Evolutionary conservation across 208 protist species (phyloP).

Genomic region (Trypanosoma caninum): DNA sequence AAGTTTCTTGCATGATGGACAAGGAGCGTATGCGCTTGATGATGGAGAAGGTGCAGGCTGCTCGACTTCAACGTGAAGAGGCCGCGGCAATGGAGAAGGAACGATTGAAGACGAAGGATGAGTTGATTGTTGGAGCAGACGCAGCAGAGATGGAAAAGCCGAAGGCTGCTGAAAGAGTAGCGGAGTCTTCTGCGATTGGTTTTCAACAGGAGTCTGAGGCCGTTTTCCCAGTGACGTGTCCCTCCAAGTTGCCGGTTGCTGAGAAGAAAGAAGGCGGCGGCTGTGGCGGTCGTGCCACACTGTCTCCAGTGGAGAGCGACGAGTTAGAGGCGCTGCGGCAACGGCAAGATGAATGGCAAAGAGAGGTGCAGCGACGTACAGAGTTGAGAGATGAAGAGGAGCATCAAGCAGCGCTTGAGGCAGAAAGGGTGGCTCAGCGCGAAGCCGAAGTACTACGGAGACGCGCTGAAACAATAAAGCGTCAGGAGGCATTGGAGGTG

Average conservation of each 20-base stretch:
- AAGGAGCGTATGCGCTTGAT: constrained; percentile 28
- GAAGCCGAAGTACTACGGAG: constrained; percentile 22
- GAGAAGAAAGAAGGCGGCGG: neutral
- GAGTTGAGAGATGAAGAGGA: constrained; percentile 34
- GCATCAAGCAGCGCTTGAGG: constrained; percentile 8
- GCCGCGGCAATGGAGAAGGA: constrained; percentile 12
- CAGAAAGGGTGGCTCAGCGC: constrained; percentile 27
- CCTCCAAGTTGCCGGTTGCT: neutral
- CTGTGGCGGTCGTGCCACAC: neutral
- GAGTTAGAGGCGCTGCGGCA: constrained; percentile 32
- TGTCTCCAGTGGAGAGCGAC: neutral
- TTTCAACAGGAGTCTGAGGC: neutral
- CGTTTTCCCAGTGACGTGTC: neutral
- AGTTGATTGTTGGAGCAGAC: neutral
- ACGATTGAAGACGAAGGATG: neutral
- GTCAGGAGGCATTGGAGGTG: constrained; percentile 40
- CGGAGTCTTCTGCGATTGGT: neutral
- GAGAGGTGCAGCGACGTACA: constrained; percentile 40
- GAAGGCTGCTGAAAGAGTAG: constrained; percentile 9
- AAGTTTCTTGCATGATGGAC: constrained; percentile 26
- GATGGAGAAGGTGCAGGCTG: constrained; percentile 56
- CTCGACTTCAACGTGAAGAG: constrained; percentile 34
- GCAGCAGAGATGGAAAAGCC: neutral
- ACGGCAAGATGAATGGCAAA: constrained; percentile 65
- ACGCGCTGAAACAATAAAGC: constrained; percentile 37